phyloP scores from a whole-genome alignment of 2,329 filamentous ascomycete species.

The Calonectria pteridis region DNA sequence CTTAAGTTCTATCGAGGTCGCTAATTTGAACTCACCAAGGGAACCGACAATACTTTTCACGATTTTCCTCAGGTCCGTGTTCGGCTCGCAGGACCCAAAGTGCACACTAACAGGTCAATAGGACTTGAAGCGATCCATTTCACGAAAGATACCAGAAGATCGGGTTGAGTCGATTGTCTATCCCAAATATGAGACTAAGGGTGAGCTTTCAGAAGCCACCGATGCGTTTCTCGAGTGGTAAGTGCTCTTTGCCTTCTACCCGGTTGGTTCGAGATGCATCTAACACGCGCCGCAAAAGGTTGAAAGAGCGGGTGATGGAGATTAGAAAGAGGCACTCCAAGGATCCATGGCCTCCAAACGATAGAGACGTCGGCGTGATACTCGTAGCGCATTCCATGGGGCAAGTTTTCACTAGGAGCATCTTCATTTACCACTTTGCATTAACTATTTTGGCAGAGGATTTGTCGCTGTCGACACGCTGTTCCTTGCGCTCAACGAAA shows the following conservation, averaged over 20 bases:
- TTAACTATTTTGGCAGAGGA: conserved; percentile 62
- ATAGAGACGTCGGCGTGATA: conserved; percentile 84
- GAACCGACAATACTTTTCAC: conserved; percentile 77
- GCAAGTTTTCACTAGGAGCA: conserved; percentile 47
- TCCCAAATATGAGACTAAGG: conserved; percentile 79
- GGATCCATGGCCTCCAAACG: conserved; percentile 81
- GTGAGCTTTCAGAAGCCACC: conserved; percentile 69
- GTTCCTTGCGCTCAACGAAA: conserved; percentile 77
- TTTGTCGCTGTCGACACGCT: conserved; percentile 87
- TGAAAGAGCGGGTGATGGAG: conserved; percentile 85
- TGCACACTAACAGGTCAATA: conserved; percentile 26
- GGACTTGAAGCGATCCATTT: conserved; percentile 70
- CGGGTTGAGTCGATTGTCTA: conserved; percentile 73
- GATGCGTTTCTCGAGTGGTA: conserved; percentile 62
- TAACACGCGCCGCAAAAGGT: conserved; percentile 58
- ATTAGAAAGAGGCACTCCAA: conserved; percentile 76
- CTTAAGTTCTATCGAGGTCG: not conserved
- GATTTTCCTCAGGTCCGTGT: conserved; percentile 68
- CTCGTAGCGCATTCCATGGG: conserved; percentile 88
- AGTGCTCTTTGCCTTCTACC: not conserved
- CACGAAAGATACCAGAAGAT: conserved; percentile 70
- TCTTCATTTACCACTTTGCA: fast-evolving
- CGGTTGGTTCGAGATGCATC: not conserved
- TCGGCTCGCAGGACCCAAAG: not conserved
- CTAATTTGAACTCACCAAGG: conserved; percentile 54